These are phyloP conservation scores for Talaromyces marneffei DNA, from an alignment of 2,329 filamentous ascomycete species.

Conservation along the genomic window DNA sequence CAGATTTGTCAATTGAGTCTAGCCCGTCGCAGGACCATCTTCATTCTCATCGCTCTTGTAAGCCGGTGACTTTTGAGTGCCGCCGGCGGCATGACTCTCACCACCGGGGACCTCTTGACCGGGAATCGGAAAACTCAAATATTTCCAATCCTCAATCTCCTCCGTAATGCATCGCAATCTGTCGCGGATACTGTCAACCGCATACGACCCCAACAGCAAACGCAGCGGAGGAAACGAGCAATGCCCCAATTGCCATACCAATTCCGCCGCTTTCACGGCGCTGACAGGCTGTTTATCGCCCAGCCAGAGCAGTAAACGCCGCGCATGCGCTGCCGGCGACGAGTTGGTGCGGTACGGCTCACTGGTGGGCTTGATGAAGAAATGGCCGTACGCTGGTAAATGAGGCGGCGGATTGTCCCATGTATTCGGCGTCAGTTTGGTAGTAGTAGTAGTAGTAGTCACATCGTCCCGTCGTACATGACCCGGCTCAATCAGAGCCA, in stretches of 20 bases:
- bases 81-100: not conserved
- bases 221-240: constrained; percentile 88
- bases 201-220: constrained; percentile 83
- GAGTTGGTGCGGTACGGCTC: constrained; percentile 72
- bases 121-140: constrained; percentile 61
- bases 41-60: constrained; percentile 15
- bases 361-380: constrained; percentile 79
- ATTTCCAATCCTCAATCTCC: constrained; percentile 90
- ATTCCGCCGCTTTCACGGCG: constrained; percentile 83
- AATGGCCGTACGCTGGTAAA: constrained; percentile 82
- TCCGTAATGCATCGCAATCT: constrained; percentile 84
- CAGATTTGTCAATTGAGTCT: not conserved
- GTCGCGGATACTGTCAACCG: constrained; percentile 92
- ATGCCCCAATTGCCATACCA: constrained; percentile 91
- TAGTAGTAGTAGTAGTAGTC: constrained; percentile 17
- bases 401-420: constrained; percentile 38
- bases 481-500: constrained; percentile 85
- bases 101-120: constrained; percentile 22
- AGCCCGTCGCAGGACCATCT: not conserved
- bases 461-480: constrained; percentile 78
- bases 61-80: not conserved
- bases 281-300: constrained; percentile 88
- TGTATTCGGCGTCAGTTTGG: constrained; percentile 26
- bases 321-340: constrained; percentile 80
- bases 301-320: constrained; percentile 89